Conservation (phyloP, 257 asterid species). For the Nicotiana otophora region DNA sequence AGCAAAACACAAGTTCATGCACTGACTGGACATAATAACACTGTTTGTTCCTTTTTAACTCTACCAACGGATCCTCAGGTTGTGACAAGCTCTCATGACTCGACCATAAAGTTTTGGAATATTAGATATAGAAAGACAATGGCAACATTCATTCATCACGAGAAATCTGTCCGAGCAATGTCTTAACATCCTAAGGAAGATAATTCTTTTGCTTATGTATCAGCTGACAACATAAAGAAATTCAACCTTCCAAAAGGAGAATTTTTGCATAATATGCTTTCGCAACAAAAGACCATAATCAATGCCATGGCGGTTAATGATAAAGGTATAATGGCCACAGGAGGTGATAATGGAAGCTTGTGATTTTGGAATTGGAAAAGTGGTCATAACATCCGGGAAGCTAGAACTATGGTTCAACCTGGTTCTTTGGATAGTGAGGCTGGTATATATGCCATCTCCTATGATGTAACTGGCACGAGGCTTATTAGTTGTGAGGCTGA, state of each 20-base stretch:
- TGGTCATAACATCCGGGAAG: conserved; percentile 86
- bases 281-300: conserved; percentile 83
- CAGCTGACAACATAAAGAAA: conserved; percentile 83
- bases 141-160: neutral
- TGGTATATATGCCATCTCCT: conserved; percentile 62
- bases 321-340: conserved; percentile 78
- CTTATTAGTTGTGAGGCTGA: conserved; percentile 86
- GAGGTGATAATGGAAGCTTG: conserved; percentile 93
- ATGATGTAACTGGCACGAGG: conserved; percentile 65
- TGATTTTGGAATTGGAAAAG: conserved; percentile 99
- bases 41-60: conserved; percentile 88
- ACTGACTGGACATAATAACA: conserved; percentile 80
- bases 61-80: conserved; percentile 88
- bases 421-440: conserved; percentile 94
- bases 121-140: conserved; percentile 46
- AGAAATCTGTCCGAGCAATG: neutral
- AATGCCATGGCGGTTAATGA: conserved; percentile 78
- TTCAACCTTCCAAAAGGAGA: conserved; percentile 86
- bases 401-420: conserved; percentile 85
- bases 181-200: neutral
- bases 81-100: conserved; percentile 87
- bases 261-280: conserved; percentile 84
- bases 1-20: conserved; percentile 83
- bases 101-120: conserved; percentile 89
- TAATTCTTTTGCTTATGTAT: conserved; percentile 74